phyloP scores from a whole-genome alignment of 768 basidiomycete species.

The Russula compacta region DNA sequence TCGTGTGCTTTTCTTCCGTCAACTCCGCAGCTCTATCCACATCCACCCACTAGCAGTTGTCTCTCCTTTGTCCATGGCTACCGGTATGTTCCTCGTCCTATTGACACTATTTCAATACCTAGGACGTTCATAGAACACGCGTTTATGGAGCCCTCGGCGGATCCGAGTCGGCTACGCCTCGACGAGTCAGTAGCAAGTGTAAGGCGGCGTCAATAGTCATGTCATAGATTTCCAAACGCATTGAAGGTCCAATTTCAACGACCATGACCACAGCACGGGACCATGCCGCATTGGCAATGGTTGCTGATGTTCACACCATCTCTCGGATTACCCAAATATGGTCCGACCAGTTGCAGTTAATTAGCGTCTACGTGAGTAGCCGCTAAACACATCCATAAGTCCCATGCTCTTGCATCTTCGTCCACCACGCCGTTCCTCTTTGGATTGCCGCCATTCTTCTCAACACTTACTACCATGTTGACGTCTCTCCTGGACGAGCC shows the following conservation, averaged over 20 bases:
- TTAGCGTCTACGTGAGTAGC: conserved; percentile 14
- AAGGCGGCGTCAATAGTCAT: background rate
- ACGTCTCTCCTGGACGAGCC: conserved; percentile 7
- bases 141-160: background rate
- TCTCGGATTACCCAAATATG: conserved; percentile 10
- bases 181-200: background rate
- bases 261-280: background rate
- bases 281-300: background rate
- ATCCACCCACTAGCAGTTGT: background rate
- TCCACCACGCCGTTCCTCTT: background rate
- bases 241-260: background rate
- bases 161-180: background rate
- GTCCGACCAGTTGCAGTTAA: conserved; percentile 12
- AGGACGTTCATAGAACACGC: background rate
- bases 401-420: background rate
- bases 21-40: too few relatives aligned
- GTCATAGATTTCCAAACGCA: background rate
- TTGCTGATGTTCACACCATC: conserved; percentile 8
- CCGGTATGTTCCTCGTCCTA: background rate
- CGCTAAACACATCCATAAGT: background rate
- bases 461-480: background rate
- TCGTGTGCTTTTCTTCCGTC: too few relatives aligned
- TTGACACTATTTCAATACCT: background rate
- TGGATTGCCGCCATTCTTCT: background rate
- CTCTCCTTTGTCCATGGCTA: background rate